Evolutionary conservation across 2,329 filamentous ascomycete species (phyloP), one percentile per base, ranked within the genome.

Genomic region (Cladorrhinum sp.): DNA sequence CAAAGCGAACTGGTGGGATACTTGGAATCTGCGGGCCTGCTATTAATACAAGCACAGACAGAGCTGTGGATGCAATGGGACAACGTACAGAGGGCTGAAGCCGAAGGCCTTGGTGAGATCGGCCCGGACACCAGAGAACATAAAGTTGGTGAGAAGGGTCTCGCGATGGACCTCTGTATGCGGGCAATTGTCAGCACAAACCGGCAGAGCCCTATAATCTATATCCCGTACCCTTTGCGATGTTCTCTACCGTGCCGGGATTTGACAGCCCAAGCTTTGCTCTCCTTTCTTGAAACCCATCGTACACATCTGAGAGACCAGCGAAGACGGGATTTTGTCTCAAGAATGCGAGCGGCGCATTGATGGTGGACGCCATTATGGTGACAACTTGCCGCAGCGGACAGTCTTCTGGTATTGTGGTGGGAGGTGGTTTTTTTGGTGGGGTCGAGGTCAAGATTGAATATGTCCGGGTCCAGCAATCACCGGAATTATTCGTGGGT

Each of bases 41-140:
- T 16, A 57, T 67, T 58, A 68, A 62, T 57, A 62, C 23, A 12
- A 57, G n/a, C 16, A 16, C 7, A 16, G n/a, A 20, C 8, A 36
- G 14, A 21, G 42, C 42, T 46, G 10, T 46, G 42, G 42, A 7
- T 16, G 23, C 21, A 20, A 49, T 16, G 24, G 42, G 30, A 16
- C 6, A 48, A 67, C 67, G 46, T 66, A 69, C 68, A 98, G 81
- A 61, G 95, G 95, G 61, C 88, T 86, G 75, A 96, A 86, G 83
- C 92, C 95, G 80, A 98, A 96, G 73, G 92, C 88, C 83, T 97
- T 98, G 74, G 92, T 97, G 74, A 98, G 82, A 77, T 99, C 95
- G 75, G 94, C 96, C 74, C 94, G 91, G 76, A 99, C 85, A 72
- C 95, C 95, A 50, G 91, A 90, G 82, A 99, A 98, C 87, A 95